phyloP scores from a whole-genome alignment of 345 rosid species.

The Rubroshorea leprosula region DNA sequence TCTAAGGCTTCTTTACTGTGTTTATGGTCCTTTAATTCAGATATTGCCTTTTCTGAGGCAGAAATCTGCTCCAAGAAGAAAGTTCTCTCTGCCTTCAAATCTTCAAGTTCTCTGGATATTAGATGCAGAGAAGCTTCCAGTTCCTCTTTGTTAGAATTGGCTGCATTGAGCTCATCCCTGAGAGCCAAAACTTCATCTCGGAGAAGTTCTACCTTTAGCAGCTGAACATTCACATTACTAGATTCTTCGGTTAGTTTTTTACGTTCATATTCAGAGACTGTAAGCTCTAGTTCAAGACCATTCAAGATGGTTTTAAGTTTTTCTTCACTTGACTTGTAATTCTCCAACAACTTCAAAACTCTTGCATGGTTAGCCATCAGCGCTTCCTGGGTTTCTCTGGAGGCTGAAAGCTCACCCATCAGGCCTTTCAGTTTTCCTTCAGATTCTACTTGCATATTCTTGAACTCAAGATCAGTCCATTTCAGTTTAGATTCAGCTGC shows the following conservation, averaged over 20 bases:
- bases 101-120: constrained; percentile 27
- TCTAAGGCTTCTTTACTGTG: constrained; percentile 21
- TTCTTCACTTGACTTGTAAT: constrained; percentile 37
- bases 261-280: constrained; percentile 46
- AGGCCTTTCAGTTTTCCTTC: constrained; percentile 24
- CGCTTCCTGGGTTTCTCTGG: constrained; percentile 27
- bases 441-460: constrained; percentile 19
- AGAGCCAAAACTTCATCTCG: constrained; percentile 25
- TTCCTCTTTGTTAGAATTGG: constrained; percentile 30
- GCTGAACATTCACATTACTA: constrained; percentile 27
- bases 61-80: constrained; percentile 29
- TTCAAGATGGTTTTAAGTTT: constrained; percentile 30
- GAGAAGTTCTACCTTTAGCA: constrained; percentile 28
- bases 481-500: constrained; percentile 15
- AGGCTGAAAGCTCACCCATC: constrained; percentile 31
- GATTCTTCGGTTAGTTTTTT: constrained; percentile 37
- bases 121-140: constrained; percentile 24
- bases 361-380: constrained; percentile 29
- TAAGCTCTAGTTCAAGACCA: constrained; percentile 43
- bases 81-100: constrained; percentile 33
- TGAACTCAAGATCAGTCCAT: constrained; percentile 21
- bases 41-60: constrained; percentile 21
- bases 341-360: constrained; percentile 27
- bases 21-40: constrained; percentile 37
- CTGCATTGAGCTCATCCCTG: constrained; percentile 26